A percentile compares a stretch with the other conserved stretches of the same genome.
These are phyloP conservation scores for Ilex aquifolium DNA, from an alignment of 257 asterid species.

Conservation along the genomic window DNA sequence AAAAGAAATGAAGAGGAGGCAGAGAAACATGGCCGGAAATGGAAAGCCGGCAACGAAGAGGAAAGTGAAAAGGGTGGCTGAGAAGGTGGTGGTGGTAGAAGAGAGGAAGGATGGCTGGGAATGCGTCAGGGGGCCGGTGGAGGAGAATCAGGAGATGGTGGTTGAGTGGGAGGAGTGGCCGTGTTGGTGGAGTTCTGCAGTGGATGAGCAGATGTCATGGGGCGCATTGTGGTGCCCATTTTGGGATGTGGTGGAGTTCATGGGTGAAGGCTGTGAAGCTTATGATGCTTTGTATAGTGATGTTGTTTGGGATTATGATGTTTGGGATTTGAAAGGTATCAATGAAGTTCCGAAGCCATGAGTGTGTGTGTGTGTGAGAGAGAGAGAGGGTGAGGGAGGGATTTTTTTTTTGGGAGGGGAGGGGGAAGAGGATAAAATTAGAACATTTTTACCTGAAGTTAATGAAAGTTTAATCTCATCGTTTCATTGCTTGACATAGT, in stretches of 20 bases:
- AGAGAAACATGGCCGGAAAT: too few species aligned
- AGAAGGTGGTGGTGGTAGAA: too few species aligned
- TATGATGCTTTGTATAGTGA: conserved; percentile 30
- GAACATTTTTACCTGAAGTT: too few species aligned
- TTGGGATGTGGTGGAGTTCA: conserved; percentile 48
- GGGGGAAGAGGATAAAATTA: too few species aligned
- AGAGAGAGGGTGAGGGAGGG: too few species aligned
- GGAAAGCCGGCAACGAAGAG: conserved; percentile 4
- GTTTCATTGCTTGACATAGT: too few species aligned
- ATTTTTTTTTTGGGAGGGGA: too few species aligned
- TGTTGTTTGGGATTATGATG: conserved; percentile 49
- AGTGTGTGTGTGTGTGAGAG: neutral
- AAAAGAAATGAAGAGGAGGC: too few species aligned
- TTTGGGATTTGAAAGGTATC: conserved; percentile 43
- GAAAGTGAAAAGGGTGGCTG: neutral
- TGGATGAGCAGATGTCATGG: conserved; percentile 52
- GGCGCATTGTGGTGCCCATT: conserved; percentile 47
- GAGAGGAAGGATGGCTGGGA: conserved; percentile 8
- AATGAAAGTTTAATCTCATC: too few species aligned
- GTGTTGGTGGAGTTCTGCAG: conserved; percentile 29
- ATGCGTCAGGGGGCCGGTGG: neutral
- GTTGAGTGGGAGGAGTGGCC: conserved; percentile 23
- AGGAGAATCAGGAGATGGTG: conserved; percentile 5
- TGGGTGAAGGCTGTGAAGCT: conserved; percentile 31
- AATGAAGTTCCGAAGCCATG: conserved; percentile 16